Conservation (phyloP, 495 filamentous ascomycete genomes). For the Geopyxis carbonaria region DNA sequence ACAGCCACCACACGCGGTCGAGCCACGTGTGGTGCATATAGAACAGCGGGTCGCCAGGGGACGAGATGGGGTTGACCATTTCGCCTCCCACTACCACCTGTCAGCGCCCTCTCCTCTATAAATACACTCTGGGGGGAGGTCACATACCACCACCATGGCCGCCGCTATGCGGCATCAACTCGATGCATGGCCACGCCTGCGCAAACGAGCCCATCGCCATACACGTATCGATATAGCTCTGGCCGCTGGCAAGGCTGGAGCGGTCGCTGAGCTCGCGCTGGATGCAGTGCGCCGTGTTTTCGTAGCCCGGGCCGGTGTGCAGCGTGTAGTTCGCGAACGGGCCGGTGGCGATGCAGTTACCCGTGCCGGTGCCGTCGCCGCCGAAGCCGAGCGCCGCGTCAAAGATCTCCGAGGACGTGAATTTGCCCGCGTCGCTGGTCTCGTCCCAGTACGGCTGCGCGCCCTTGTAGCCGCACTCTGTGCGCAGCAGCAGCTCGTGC, state of each 20-base stretch:
- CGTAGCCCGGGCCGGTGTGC: slow-evolving; percentile 20
- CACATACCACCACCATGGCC: slow-evolving; percentile 28
- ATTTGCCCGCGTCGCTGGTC: slow-evolving; percentile 27
- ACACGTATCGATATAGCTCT: slow-evolving; percentile 24
- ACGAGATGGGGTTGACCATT: slow-evolving; percentile 1
- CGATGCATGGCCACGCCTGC: slow-evolving; percentile 28
- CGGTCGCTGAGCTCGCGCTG: slow-evolving; percentile 24
- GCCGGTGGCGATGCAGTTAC: slow-evolving; percentile 29
- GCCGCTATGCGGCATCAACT: slow-evolving; percentile 26
- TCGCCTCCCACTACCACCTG: slow-evolving; percentile 3
- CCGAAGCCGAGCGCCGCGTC: slow-evolving; percentile 28
- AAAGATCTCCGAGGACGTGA: slow-evolving; percentile 25
- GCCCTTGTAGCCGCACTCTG: slow-evolving; percentile 27
- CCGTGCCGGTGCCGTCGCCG: slow-evolving; percentile 26
- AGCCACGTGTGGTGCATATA: slow-evolving; percentile 36
- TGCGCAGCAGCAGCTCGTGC: slow-evolving; percentile 25
- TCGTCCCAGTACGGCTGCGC: slow-evolving; percentile 35
- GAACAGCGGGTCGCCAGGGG: slow-evolving; percentile 31
- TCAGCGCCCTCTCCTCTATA: not conserved
- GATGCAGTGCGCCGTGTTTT: slow-evolving; percentile 27
- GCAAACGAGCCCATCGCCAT: slow-evolving; percentile 18
- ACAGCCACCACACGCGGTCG: slow-evolving; percentile 34
- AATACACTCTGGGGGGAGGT: not conserved
- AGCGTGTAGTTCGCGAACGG: slow-evolving; percentile 28
- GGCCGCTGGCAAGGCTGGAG: slow-evolving; percentile 10